These are phyloP conservation scores for Plasmopara viticola DNA, from an alignment of 352 stramenopile genomes.

Conservation along the genomic window DNA sequence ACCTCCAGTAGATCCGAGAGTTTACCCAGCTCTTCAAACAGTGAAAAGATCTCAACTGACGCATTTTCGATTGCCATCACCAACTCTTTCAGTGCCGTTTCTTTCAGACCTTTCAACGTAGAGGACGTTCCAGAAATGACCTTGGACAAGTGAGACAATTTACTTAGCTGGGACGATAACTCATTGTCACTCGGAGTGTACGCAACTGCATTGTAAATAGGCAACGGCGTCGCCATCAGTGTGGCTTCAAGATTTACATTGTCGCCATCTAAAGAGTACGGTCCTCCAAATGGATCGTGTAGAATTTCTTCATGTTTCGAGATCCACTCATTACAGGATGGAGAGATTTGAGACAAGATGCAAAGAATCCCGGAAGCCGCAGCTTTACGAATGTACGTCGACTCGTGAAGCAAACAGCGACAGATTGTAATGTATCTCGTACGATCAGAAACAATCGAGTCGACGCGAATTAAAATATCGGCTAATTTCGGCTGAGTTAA, in stretches of 20 bases:
- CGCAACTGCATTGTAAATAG: constrained; percentile 10
- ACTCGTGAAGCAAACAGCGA: constrained; percentile 47
- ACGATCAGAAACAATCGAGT: constrained; percentile 15
- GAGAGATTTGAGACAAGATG: constrained; percentile 24
- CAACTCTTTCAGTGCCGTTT: constrained; percentile 29
- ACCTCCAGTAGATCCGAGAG: constrained; percentile 20
- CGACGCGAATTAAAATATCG: constrained; percentile 37
- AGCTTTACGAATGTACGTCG: constrained; percentile 39
- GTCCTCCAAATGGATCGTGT: constrained; percentile 27
- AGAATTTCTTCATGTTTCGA: constrained; percentile 18
- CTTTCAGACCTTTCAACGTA: constrained; percentile 21
- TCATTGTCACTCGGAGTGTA: constrained; percentile 25
- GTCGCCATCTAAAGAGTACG: constrained; percentile 8
- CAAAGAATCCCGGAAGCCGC: constrained; percentile 35
- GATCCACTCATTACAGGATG: constrained; percentile 9
- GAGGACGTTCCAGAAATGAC: constrained; percentile 20
- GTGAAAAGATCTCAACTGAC: constrained; percentile 17
- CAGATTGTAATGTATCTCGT: constrained; percentile 28
- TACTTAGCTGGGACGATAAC: constrained; percentile 26
- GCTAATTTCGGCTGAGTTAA: constrained; percentile 31
- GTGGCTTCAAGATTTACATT: constrained; percentile 14
- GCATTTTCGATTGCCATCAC: constrained; percentile 22
- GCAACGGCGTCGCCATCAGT: constrained; percentile 27
- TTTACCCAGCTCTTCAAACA: constrained; percentile 41
- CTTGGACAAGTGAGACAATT: constrained; percentile 25